A percentile compares a stretch with the other conserved stretches of the same genome.
phyloP scores from a whole-genome alignment of 106 monocot species.

The Phalaenopsis equestris region DNA sequence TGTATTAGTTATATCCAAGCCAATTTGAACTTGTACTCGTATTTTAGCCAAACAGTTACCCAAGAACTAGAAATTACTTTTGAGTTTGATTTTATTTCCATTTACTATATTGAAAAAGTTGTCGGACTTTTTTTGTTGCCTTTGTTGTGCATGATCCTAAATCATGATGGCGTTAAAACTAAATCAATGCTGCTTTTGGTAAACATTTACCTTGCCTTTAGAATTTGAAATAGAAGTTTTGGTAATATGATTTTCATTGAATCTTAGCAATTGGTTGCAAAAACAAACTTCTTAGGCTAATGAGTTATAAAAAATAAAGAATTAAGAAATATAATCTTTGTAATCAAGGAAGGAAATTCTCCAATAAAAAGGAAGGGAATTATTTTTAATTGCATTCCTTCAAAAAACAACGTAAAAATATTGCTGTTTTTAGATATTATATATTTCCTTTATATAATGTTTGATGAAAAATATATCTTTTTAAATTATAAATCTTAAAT shows the following conservation, averaged over 20 bases:
- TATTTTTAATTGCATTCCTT: not conserved
- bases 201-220: not conserved
- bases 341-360: not conserved
- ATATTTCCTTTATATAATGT: not conserved
- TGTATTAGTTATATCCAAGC: not conserved
- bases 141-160: not conserved
- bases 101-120: no score
- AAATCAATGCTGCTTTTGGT: not conserved
- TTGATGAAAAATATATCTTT: not conserved
- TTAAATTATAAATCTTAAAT: not conserved
- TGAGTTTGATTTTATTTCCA: not conserved
- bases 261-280: not conserved
- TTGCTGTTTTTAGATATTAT: not conserved
- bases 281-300: not conserved
- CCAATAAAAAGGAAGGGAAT: not conserved
- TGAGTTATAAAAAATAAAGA: no score
- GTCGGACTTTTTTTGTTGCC: no score
- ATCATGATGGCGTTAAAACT: not conserved
- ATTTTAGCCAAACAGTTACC: not conserved
- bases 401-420: not conserved
- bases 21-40: not conserved
- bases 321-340: no score
- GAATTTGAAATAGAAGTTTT: not conserved
- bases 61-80: not conserved
- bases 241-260: not conserved